Percentiles rank a stretch among this genome's conserved stretches.
phyloP scores from a whole-genome alignment of 2,329 filamentous ascomycete genomes.

The Aspergillus puulaauensis region DNA sequence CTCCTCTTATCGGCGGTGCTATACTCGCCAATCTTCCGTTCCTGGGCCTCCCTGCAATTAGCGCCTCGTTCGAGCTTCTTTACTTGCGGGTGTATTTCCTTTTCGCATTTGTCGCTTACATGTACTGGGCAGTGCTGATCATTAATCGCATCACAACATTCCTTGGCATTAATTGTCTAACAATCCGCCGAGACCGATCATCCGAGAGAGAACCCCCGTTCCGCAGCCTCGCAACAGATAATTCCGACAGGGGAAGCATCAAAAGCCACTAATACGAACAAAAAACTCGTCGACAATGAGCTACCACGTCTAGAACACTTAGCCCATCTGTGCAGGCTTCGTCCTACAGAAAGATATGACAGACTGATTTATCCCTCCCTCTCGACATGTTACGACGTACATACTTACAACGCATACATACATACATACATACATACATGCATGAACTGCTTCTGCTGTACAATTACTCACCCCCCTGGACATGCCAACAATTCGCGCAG shows the following conservation, averaged over 20 bases:
- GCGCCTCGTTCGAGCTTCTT: constrained; percentile 66
- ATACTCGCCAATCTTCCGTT: constrained; percentile 78
- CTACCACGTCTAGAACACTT: neutral
- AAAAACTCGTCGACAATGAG: neutral
- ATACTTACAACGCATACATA: neutral
- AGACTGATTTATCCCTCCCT: neutral
- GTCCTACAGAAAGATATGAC: neutral
- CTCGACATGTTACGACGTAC: neutral
- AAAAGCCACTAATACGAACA: constrained; percentile 21
- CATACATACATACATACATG: neutral
- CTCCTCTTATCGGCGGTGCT: constrained; percentile 81
- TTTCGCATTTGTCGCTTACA: constrained; percentile 83
- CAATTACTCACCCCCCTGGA: neutral
- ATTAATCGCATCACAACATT: constrained; percentile 89
- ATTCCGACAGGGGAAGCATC: constrained; percentile 13
- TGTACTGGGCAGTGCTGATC: constrained; percentile 87
- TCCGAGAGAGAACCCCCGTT: constrained; percentile 36
- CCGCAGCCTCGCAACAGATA: constrained; percentile 33
- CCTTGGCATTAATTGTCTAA: constrained; percentile 91
- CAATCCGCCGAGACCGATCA: constrained; percentile 58
- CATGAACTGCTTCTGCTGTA: neutral
- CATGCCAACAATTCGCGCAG: neutral
- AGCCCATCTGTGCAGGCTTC: neutral
- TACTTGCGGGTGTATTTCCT: constrained; percentile 84
- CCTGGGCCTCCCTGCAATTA: constrained; percentile 68